Percentiles rank a stretch among this genome's conserved stretches.
Evolutionary conservation across 768 basidiomycete genomes (phyloP).

Genomic region (Boletus sp.): DNA sequence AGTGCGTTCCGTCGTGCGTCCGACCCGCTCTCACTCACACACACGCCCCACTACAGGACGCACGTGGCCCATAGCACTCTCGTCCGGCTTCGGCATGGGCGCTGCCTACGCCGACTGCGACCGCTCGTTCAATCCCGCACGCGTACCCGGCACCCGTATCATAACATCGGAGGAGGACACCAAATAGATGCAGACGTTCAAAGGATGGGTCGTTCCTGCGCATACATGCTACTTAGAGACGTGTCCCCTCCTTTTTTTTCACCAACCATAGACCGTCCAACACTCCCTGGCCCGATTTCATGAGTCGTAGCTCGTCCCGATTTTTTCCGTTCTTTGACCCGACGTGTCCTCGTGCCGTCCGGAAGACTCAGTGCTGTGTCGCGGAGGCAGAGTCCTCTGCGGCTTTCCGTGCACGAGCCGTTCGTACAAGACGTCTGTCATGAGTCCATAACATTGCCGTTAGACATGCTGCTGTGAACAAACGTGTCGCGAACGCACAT

Average conservation of each 20-base stretch:
- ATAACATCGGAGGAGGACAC: slow-evolving; percentile 39
- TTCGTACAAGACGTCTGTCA: slow-evolving; percentile 62
- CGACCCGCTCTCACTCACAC: no score
- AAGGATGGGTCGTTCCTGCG: not conserved
- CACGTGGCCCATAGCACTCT: slow-evolving; percentile 86
- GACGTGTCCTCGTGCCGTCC: slow-evolving; percentile 8
- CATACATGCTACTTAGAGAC: slow-evolving; percentile 30
- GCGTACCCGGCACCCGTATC: slow-evolving; percentile 81
- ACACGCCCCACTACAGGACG: slow-evolving; percentile 59
- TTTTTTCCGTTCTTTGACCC: slow-evolving; percentile 15
- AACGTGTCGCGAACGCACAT: slow-evolving; percentile 39
- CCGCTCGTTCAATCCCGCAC: slow-evolving; percentile 89
- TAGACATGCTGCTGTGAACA: slow-evolving; percentile 2
- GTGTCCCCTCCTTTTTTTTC: no score
- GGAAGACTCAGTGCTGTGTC: slow-evolving; percentile 5
- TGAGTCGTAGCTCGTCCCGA: slow-evolving; percentile 11
- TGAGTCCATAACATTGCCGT: not conserved
- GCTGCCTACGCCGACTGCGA: no score
- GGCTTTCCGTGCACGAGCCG: slow-evolving; percentile 56
- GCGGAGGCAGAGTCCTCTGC: slow-evolving; percentile 38
- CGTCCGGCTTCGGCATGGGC: slow-evolving; percentile 90
- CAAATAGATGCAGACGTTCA: slow-evolving; percentile 18
- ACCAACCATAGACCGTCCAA: no score
- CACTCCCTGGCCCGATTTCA: slow-evolving; percentile 2
- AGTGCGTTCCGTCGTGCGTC: slow-evolving; percentile 51